Conservation (phyloP, 2,329 filamentous ascomycete genomes). For the Colletotrichum trifolii region DNA sequence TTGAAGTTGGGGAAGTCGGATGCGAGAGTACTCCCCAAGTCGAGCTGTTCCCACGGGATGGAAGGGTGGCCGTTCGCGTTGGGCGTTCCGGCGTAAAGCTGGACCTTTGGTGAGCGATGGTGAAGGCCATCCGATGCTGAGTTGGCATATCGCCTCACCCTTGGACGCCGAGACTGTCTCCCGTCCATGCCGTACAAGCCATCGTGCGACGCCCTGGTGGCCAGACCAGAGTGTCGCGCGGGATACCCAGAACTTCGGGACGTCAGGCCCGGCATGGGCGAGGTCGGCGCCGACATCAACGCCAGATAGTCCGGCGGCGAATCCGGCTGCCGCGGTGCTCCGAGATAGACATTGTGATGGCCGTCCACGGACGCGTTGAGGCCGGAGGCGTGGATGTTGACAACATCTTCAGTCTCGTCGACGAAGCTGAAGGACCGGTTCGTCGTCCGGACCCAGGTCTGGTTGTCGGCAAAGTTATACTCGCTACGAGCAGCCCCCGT, state of each 20-base stretch:
- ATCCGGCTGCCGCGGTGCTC: neutral
- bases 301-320: conserved; percentile 18
- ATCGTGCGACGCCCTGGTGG: conserved; percentile 4
- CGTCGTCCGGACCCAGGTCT: conserved; percentile 43
- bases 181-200: neutral
- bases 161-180: neutral
- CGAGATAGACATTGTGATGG: conserved; percentile 5
- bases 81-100: conserved; percentile 4
- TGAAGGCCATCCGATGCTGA: neutral
- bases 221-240: neutral
- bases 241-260: neutral
- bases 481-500: conserved; percentile 25
- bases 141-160: conserved; percentile 8
- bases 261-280: conserved; percentile 1
- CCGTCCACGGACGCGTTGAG: neutral
- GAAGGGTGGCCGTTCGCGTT: conserved; percentile 12
- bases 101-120: conserved; percentile 2
- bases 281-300: conserved; percentile 14
- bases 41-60: conserved; percentile 17
- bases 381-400: conserved; percentile 41
- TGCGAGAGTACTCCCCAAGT: neutral
- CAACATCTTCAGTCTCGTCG: conserved; percentile 44
- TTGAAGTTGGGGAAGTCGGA: conserved; percentile 16
- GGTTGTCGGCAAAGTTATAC: conserved; percentile 41
- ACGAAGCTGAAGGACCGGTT: conserved; percentile 43